Evolutionary conservation across 2,329 filamentous ascomycete species (phyloP), one percentile per base, ranked within the genome.

Genomic region (Ustilaginoidea virens): DNA sequence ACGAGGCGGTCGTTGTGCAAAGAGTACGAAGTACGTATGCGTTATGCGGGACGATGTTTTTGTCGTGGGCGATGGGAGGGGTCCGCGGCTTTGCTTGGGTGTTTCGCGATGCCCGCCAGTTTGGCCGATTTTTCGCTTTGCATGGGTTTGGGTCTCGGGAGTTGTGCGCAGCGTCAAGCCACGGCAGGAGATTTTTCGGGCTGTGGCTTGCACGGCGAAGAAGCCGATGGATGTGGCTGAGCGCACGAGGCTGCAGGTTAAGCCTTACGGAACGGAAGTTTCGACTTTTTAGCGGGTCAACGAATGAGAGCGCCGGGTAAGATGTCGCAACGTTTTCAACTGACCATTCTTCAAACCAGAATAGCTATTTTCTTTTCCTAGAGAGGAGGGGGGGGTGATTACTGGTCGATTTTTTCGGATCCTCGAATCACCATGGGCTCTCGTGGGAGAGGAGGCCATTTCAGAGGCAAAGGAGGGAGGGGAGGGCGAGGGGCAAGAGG

Each of bases 141-240:
- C 52, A 50, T 52, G 56, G 30, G 52, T 38, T 40, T 38, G 47
- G 49, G n/a, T n/a, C n/a, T n/a, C n/a, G 51, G 51, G 52, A 57
- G 55, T 63, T 66, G 62, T 66, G 62, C 57, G 60, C 61, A 57
- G 60, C 63, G 61, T 63, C 63, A 64, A 61, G 31, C 28, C 31
- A 24, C 39, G 54, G 58, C 56, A 56, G 56, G 46, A 35, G 32
- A 15, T 11, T 7, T 16, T 16, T 9, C n/a, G 12, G n/a, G 39
- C 43, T 50, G 51, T 48, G 49, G 46, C 31, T 28, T 12, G n/a
- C 27, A 12, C n/a, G 7, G 26, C n/a, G 20, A 29, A 14, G 12
- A 23, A 23, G 23, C 43, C 46, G 38, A 44, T 32, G 0, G 4
- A 4, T 48, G 50, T 53, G 50, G 51, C 51, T 49, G 39, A 39